These are phyloP conservation scores for Malassezia sp. DNA, from an alignment of 1,284 basidiomycete species.

Conservation along the genomic window DNA sequence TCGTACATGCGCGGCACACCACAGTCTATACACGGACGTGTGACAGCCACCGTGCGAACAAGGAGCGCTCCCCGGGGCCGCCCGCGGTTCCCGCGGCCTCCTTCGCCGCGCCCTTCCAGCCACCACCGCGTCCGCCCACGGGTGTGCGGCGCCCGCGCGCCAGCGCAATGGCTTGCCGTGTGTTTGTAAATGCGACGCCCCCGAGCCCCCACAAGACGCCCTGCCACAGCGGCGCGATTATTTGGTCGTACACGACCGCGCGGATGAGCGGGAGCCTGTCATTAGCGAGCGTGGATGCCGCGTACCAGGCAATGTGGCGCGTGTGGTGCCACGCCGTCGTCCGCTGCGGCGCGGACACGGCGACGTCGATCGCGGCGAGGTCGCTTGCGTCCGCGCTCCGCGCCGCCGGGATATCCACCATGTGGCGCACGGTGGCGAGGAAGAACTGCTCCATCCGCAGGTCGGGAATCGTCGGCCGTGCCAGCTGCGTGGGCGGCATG, in stretches of 20 bases:
- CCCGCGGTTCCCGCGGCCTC: too few relatives aligned
- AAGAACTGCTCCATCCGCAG: conserved; percentile 17
- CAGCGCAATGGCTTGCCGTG: not conserved
- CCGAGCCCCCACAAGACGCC: conserved; percentile 15
- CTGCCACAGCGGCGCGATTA: conserved; percentile 15
- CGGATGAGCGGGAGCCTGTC: not conserved
- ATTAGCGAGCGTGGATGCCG: not conserved
- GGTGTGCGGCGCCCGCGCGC: not conserved
- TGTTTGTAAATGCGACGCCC: conserved; percentile 7
- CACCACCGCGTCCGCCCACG: too few relatives aligned
- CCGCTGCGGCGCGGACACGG: too few relatives aligned
- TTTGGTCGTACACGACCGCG: conserved; percentile 8
- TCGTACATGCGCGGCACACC: too few relatives aligned
- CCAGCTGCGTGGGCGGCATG: too few relatives aligned
- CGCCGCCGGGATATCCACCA: not conserved
- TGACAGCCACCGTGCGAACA: too few relatives aligned
- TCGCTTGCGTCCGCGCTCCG: not conserved
- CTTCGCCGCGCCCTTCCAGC: too few relatives aligned
- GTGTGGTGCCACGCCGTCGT: conserved; percentile 5
- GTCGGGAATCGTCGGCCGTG: conserved; percentile 10
- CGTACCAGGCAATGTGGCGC: conserved; percentile 2
- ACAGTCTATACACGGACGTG: too few relatives aligned
- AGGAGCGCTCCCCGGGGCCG: too few relatives aligned
- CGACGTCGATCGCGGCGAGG: not conserved
- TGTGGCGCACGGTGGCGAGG: conserved; percentile 1